A percentile compares a stretch with the other conserved stretches of the same genome.
phyloP scores from a whole-genome alignment of 2,329 filamentous ascomycete species.

The Metarhizium rileyi region DNA sequence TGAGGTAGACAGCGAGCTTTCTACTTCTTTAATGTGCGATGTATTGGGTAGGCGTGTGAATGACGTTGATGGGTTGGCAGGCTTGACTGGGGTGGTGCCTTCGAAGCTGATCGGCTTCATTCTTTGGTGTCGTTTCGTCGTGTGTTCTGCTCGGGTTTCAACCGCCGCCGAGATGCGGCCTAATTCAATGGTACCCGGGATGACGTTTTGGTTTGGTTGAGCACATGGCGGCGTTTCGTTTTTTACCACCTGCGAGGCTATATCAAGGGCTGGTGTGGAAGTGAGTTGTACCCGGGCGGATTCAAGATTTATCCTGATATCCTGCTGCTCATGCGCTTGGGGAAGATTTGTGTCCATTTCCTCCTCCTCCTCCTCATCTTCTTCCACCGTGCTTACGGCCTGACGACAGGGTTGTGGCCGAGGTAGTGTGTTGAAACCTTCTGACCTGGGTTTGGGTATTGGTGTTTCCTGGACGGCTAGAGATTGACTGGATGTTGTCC shows the following conservation, averaged over 20 bases:
- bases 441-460: not conserved
- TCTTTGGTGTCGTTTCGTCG: slow-evolving; percentile 11
- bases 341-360: slow-evolving; percentile 28
- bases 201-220: slow-evolving; percentile 16
- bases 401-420: not conserved
- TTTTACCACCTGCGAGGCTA: slow-evolving; percentile 7
- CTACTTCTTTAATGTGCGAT: slow-evolving; percentile 10
- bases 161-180: not conserved
- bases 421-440: not conserved
- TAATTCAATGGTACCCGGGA: slow-evolving; percentile 11
- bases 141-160: not conserved
- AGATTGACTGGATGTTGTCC: slow-evolving; percentile 6
- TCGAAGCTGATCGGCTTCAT: slow-evolving; percentile 18
- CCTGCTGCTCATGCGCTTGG: slow-evolving; percentile 13
- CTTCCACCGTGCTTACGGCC: not conserved
- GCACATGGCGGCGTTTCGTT: slow-evolving; percentile 24
- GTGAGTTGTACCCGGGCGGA: slow-evolving; percentile 11
- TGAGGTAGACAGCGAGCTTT: slow-evolving; percentile 17
- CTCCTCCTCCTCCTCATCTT: slow-evolving; percentile 19
- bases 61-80: not conserved
- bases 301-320: slow-evolving; percentile 16
- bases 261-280: slow-evolving; percentile 6
- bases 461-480: slow-evolving; percentile 17
- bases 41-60: slow-evolving; percentile 13
- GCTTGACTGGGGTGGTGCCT: slow-evolving; percentile 5